These are phyloP conservation scores for Xylariaceae sp. DNA, from an alignment of 2,329 filamentous ascomycete species.

Conservation along the genomic window DNA sequence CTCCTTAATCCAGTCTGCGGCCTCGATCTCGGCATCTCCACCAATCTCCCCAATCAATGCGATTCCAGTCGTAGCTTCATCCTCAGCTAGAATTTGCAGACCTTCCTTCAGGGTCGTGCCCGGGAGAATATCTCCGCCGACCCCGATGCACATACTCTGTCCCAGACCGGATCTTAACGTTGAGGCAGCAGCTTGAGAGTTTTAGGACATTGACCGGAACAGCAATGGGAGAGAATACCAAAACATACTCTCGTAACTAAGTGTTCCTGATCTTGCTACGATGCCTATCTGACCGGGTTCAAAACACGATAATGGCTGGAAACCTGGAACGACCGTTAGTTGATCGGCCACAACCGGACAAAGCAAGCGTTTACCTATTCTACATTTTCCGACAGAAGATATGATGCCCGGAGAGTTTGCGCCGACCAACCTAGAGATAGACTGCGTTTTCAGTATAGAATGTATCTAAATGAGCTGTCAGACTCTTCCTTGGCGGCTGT, in stretches of 20 bases:
- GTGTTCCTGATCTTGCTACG: constrained; percentile 72
- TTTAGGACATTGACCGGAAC: constrained; percentile 2
- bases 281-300: constrained; percentile 69
- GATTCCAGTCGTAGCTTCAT: constrained; percentile 70
- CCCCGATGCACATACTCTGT: constrained; percentile 72
- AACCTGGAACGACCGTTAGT: constrained; percentile 58
- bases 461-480: constrained; percentile 55
- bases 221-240: neutral
- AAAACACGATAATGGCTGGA: constrained; percentile 76
- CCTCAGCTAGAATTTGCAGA: constrained; percentile 65
- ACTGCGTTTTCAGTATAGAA: constrained; percentile 69
- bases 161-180: constrained; percentile 70
- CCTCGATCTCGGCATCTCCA: constrained; percentile 69
- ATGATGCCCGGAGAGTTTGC: constrained; percentile 77
- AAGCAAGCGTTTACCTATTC: constrained; percentile 31
- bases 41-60: constrained; percentile 75
- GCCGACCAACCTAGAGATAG: constrained; percentile 69
- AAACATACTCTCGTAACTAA: constrained; percentile 65
- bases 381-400: constrained; percentile 67
- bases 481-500: neutral
- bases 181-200: constrained; percentile 62
- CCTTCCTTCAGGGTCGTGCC: constrained; percentile 77
- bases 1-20: constrained; percentile 72
- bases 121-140: constrained; percentile 72
- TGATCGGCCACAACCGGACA: neutral